These are phyloP conservation scores for Tylopilus plumbeoviolaceoides DNA, from an alignment of 768 basidiomycete species.

Conservation along the genomic window DNA sequence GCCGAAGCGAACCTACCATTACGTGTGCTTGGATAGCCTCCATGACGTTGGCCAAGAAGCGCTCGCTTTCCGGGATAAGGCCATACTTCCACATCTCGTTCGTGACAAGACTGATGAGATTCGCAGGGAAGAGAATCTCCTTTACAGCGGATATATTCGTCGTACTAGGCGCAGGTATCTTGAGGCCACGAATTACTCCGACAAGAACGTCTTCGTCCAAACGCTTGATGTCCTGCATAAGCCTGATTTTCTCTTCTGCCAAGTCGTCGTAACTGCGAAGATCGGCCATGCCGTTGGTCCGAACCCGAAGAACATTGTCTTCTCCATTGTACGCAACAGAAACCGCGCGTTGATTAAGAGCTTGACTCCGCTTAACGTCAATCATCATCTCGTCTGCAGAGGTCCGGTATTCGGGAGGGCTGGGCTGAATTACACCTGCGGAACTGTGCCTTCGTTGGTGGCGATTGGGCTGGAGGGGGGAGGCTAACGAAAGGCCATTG, in stretches of 20 bases:
- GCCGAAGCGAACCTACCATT: conserved; percentile 65
- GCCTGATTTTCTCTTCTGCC: conserved; percentile 89
- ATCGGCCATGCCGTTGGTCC: conserved; percentile 62
- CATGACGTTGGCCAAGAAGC: conserved; percentile 99
- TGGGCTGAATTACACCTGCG: conserved; percentile 68
- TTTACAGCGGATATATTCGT: conserved; percentile 92
- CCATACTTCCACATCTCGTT: conserved; percentile 99
- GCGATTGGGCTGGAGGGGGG: conserved; percentile 38
- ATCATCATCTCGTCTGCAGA: conserved; percentile 77
- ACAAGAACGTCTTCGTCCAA: conserved; percentile 92
- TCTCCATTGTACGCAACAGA: conserved; percentile 87
- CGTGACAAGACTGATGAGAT: conserved; percentile 94
- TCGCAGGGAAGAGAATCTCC: conserved; percentile 98
- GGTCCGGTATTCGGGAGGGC: conserved; percentile 59
- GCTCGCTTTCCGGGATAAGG: conserved; percentile 92
- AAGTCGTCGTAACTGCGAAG: conserved; percentile 81
- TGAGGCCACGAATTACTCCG: conserved; percentile 85
- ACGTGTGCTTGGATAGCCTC: conserved; percentile 96
- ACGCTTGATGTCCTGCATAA: conserved; percentile 86
- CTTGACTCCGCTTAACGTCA: conserved; percentile 66
- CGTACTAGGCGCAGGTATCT: conserved; percentile 87
- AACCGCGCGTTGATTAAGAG: conserved; percentile 74
- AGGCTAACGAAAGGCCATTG: conserved; percentile 42
- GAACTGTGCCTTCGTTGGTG: conserved; percentile 87
- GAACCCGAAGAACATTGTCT: conserved; percentile 64